phyloP scores from a whole-genome alignment of 169 alveolate genomes.

The Condylostoma magnum region DNA sequence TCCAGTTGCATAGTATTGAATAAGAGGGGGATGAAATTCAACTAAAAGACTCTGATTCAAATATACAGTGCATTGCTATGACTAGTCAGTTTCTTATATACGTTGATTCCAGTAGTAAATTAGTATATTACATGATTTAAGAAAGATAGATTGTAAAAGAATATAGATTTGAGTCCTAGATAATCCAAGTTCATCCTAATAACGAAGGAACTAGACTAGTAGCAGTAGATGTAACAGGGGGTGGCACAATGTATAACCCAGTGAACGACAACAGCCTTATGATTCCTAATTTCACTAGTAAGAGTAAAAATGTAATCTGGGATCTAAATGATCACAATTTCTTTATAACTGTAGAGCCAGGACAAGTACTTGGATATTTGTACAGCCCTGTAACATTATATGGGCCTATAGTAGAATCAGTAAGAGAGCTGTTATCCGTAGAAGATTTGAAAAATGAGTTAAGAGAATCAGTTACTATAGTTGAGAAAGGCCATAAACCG shows the following conservation, averaged over 20 bases:
- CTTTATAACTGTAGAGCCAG: constrained; percentile 66
- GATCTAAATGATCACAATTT: constrained; percentile 72
- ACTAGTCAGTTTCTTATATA: constrained; percentile 67
- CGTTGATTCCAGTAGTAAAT: constrained; percentile 64
- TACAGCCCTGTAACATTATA: constrained; percentile 60
- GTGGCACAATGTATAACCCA: constrained; percentile 73
- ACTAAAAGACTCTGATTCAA: constrained; percentile 66
- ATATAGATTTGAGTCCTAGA: constrained; percentile 54
- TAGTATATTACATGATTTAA: constrained; percentile 63
- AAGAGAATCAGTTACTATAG: constrained; percentile 52
- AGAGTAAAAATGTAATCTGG: constrained; percentile 73
- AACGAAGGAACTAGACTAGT: constrained; percentile 73
- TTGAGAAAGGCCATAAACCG: constrained; percentile 74
- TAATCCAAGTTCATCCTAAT: constrained; percentile 71
- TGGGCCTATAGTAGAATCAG: constrained; percentile 64
- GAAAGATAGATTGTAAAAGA: constrained; percentile 68
- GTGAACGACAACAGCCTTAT: constrained; percentile 57
- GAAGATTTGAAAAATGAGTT: constrained; percentile 64
- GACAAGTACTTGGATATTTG: constrained; percentile 52
- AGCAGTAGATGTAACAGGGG: constrained; percentile 78
- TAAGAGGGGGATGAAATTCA: neutral
- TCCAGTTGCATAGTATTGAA: constrained; percentile 35
- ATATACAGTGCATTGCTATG: constrained; percentile 59
- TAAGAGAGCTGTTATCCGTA: constrained; percentile 55
- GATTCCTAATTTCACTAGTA: constrained; percentile 60